phyloP scores from a whole-genome alignment of 2,329 filamentous ascomycete species.

The Claviceps quebecensis region DNA sequence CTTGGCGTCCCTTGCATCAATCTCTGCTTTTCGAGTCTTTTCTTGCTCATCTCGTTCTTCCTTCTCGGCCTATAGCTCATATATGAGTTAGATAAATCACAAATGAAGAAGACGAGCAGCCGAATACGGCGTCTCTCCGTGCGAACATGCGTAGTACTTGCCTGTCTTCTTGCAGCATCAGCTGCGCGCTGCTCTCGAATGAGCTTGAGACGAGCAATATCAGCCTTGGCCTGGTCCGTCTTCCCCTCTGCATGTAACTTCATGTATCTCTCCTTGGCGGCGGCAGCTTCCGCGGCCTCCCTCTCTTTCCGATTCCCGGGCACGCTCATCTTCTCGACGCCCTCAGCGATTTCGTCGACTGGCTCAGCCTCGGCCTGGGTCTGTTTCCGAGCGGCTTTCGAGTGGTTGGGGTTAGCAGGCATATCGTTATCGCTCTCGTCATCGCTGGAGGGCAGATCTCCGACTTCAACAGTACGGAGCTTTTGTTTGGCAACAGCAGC shows the following conservation, averaged over 20 bases:
- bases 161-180: constrained; percentile 71
- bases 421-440: constrained; percentile 49
- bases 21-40: constrained; percentile 32
- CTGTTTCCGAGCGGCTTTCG: constrained; percentile 54
- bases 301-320: constrained; percentile 38
- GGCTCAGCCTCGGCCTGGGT: constrained; percentile 21
- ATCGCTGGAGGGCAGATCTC: constrained; percentile 69
- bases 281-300: constrained; percentile 71
- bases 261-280: constrained; percentile 80
- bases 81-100: constrained; percentile 11
- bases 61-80: constrained; percentile 35
- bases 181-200: constrained; percentile 78
- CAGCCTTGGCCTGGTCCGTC: constrained; percentile 87
- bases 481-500: constrained; percentile 70
- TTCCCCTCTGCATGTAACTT: constrained; percentile 90
- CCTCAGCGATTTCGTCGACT: constrained; percentile 38
- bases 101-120: background rate
- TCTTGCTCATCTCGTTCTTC: constrained; percentile 42
- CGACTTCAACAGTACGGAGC: constrained; percentile 58
- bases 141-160: constrained; percentile 18
- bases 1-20: constrained; percentile 42
- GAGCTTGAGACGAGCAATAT: constrained; percentile 67
- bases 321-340: constrained; percentile 39
- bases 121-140: background rate
- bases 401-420: constrained; percentile 88